phyloP scores from a whole-genome alignment of 345 rosid genomes.

The Moricandia moricandioides region DNA sequence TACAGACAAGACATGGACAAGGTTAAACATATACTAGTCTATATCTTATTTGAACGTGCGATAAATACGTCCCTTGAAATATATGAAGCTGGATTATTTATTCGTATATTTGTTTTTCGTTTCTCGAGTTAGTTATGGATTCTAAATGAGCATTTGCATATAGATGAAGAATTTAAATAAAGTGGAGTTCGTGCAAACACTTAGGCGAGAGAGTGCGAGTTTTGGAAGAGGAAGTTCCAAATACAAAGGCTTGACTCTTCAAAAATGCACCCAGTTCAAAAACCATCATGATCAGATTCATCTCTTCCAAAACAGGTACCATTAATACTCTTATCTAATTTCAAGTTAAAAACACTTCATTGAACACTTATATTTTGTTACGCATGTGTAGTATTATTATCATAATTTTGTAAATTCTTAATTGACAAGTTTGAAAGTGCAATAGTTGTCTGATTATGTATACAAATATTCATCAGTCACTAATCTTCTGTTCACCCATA shows the following conservation, averaged over 20 bases:
- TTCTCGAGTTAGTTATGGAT: background rate
- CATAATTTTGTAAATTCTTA: no score
- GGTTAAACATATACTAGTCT: slow-evolving; percentile 38
- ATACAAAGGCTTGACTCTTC: slow-evolving; percentile 82
- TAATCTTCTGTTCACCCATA: slow-evolving; percentile 11
- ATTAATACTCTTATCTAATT: background rate
- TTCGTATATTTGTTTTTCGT: background rate
- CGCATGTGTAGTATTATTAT: no score
- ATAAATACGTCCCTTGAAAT: no score
- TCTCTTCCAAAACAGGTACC: slow-evolving; percentile 35
- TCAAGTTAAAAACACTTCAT: background rate
- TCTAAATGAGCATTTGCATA: background rate
- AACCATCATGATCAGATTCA: slow-evolving; percentile 31
- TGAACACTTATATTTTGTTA: background rate
- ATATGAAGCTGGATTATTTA: background rate
- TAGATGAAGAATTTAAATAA: slow-evolving; percentile 78
- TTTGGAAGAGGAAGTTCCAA: slow-evolving; percentile 93
- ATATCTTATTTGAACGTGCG: background rate
- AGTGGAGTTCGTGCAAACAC: slow-evolving; percentile 92
- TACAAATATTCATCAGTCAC: background rate
- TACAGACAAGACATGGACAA: slow-evolving; percentile 79
- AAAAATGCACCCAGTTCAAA: slow-evolving; percentile 48
- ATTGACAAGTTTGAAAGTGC: no score
- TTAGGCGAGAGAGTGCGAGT: slow-evolving; percentile 93
- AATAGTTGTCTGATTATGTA: no score